phyloP scores from a whole-genome alignment of 345 rosid species.

The Lumnitzera racemosa region DNA sequence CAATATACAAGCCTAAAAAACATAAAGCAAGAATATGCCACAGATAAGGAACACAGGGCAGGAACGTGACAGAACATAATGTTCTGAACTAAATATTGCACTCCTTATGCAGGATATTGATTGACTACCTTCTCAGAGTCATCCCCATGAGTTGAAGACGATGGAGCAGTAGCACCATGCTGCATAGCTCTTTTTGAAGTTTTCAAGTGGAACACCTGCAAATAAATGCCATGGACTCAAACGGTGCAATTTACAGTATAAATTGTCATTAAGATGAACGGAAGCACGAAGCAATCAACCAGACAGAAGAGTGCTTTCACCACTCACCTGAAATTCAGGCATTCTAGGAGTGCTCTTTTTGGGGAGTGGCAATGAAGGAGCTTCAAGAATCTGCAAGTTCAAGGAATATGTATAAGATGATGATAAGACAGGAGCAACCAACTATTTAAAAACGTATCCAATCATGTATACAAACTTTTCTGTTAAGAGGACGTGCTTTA shows the following conservation, averaged over 20 bases:
- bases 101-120: not conserved
- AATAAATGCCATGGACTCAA: constrained; percentile 15
- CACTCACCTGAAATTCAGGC: constrained; percentile 84
- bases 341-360: constrained; percentile 71
- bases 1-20: not conserved
- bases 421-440: not conserved
- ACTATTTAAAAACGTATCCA: not conserved
- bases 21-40: not conserved
- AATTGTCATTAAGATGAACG: not conserved
- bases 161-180: constrained; percentile 41
- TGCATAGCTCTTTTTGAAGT: constrained; percentile 88
- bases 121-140: constrained; percentile 45
- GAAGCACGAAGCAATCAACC: constrained; percentile 4
- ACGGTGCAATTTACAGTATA: not conserved
- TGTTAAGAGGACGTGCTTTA: constrained; percentile 90
- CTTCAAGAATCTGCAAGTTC: constrained; percentile 67
- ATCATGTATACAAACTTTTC: constrained; percentile 56
- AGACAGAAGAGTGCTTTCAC: constrained; percentile 1
- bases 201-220: constrained; percentile 80
- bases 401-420: constrained; percentile 10
- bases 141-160: constrained; percentile 28
- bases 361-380: constrained; percentile 68
- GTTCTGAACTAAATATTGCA: too few species aligned
- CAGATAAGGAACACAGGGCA: not conserved
- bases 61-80: not conserved